Evolutionary conservation across 768 basidiomycete genomes (phyloP), one percentile per base, ranked within the genome.

Genomic region (Amanita fuliginea): DNA sequence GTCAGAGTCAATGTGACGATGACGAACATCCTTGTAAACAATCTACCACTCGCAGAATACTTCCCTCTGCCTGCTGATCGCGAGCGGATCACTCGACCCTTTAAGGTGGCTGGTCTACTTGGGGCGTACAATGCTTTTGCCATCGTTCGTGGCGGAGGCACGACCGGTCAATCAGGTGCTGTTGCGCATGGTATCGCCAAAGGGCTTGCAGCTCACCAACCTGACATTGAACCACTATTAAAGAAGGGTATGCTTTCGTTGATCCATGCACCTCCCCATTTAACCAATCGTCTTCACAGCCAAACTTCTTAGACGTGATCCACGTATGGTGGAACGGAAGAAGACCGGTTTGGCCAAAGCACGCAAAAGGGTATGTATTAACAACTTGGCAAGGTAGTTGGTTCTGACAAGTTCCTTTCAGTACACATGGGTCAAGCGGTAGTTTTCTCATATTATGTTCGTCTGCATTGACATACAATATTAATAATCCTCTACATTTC

Each of bases 341-440:
- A 99, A 99, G 77, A 89, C 95, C 13, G 90, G 90, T 51, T 65
- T 80, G 59, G 80, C 86, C 52, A 96, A 96, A 72, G 92, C 95
- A 52, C 81, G 94, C 66, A 93, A 94, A 69, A 76, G 76, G 70
- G 91, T 93, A 65, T 39, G 88, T 80, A 11, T 49, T 46, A 48
- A 49, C 28, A 51, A 6, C 47, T 32, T 32, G 32, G 46, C 50
- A 13, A 18, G 6, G 24, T 46, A 34, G n/a, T 34, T 34, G 42
- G 16, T 33, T 53, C 40, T 45, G 52, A 21, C 55, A 63, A 33
- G 56, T 18, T 24, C 22, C 33, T 43, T 49, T 55, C 64, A 91
- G 88, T 87, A 88, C 58, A 71, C 90, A 52, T 98, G 94, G 95
- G 92, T 96, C 83, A 98, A 94, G 72, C 88, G 94, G 64, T 96